A percentile compares a stretch with the other conserved stretches of the same genome.
Conservation (phyloP, 177 flowering plant species). For the Vitis hybrid region DNA sequence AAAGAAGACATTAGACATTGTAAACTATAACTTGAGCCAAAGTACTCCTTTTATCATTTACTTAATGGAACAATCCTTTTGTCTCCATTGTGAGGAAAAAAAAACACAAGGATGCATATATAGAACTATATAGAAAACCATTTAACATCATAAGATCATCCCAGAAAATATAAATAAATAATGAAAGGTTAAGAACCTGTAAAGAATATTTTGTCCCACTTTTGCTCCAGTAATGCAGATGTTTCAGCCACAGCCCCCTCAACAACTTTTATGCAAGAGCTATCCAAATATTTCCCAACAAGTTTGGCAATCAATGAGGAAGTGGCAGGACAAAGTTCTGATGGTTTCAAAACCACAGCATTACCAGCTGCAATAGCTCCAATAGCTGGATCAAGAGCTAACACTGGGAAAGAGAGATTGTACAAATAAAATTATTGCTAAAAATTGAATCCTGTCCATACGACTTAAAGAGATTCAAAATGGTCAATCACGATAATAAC, state of each 20-base stretch:
- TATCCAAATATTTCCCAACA: slow-evolving; percentile 55
- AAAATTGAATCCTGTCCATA: background rate
- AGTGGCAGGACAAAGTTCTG: slow-evolving; percentile 81
- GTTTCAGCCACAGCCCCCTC: slow-evolving; percentile 79
- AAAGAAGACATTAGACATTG: background rate
- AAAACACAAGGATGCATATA: background rate
- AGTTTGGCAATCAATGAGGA: slow-evolving; percentile 62
- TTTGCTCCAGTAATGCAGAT: slow-evolving; percentile 67
- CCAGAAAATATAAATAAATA: background rate
- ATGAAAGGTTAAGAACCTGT: slow-evolving; percentile 52
- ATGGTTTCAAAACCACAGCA: slow-evolving; percentile 79
- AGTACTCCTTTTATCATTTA: background rate
- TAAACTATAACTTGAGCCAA: background rate
- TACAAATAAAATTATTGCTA: background rate
- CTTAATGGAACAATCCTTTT: background rate
- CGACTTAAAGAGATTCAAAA: background rate
- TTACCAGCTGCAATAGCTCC: slow-evolving; percentile 97
- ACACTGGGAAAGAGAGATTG: slow-evolving; percentile 40
- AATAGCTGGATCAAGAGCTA: slow-evolving; percentile 83
- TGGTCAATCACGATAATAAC: background rate
- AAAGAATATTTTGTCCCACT: slow-evolving; percentile 92
- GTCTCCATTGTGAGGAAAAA: background rate
- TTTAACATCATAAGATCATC: background rate
- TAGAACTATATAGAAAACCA: background rate
- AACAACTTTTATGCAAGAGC: slow-evolving; percentile 65